Conservation (phyloP, 148 eudicot genomes). For the Rhododendron henanense region DNA sequence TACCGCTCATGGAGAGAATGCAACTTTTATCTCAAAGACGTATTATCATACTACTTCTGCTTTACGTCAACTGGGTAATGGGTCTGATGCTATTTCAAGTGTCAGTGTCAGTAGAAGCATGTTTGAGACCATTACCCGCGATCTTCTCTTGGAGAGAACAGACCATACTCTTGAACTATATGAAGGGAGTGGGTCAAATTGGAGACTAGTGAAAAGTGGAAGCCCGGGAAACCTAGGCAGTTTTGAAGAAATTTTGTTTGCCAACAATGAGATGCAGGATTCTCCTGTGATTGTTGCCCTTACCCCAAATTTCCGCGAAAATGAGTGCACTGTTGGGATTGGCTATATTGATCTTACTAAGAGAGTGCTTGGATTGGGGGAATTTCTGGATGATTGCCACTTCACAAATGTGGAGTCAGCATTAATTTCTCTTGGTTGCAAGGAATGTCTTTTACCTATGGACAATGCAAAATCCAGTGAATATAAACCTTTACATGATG, state of each 20-base stretch:
- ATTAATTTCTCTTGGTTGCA: slow-evolving; percentile 88
- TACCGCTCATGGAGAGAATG: slow-evolving; percentile 92
- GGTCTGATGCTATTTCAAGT: slow-evolving; percentile 73
- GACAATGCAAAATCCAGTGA: slow-evolving; percentile 63
- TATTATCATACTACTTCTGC: slow-evolving; percentile 95
- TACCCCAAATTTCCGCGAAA: slow-evolving; percentile 58
- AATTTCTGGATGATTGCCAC: slow-evolving; percentile 93
- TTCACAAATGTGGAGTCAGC: slow-evolving; percentile 88
- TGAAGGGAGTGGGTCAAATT: slow-evolving; percentile 84
- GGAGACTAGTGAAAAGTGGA: slow-evolving; percentile 85
- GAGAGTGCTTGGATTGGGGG: slow-evolving; percentile 63
- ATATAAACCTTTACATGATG: slow-evolving; percentile 68
- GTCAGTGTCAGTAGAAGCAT: slow-evolving; percentile 82
- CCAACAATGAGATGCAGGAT: slow-evolving; percentile 97
- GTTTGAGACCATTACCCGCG: slow-evolving; percentile 87
- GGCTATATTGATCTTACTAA: slow-evolving; percentile 72
- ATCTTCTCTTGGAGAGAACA: slow-evolving; percentile 89
- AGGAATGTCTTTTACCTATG: slow-evolving; percentile 83
- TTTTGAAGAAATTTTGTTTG: slow-evolving; percentile 89
- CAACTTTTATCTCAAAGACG: slow-evolving; percentile 78
- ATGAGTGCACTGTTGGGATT: slow-evolving; percentile 73
- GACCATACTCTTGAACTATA: slow-evolving; percentile 89
- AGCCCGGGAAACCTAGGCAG: slow-evolving; percentile 94
- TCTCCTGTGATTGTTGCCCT: slow-evolving; percentile 87
- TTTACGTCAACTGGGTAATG: slow-evolving; percentile 78